phyloP scores from a whole-genome alignment of 2,329 filamentous ascomycete genomes.

The Teratosphaeria pseudoeucalypti region DNA sequence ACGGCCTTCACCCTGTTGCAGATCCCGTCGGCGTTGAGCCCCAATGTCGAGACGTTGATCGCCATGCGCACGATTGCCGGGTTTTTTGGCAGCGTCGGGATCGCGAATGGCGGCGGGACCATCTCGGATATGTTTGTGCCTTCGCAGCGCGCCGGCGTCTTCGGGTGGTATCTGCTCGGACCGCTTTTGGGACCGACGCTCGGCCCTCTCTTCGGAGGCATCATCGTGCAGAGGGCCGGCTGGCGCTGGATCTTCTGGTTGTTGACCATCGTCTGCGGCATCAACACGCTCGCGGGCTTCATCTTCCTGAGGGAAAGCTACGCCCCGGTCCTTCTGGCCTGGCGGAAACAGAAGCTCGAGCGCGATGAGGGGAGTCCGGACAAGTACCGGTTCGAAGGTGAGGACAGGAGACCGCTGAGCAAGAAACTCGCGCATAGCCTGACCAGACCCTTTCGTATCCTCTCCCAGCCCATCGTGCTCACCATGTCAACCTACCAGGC shows the following conservation, averaged over 20 bases:
- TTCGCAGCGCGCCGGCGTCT: slow-evolving; percentile 35
- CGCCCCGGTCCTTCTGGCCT: slow-evolving; percentile 30
- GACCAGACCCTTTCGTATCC: slow-evolving; percentile 32
- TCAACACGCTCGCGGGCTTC: slow-evolving; percentile 33
- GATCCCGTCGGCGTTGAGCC: slow-evolving; percentile 37
- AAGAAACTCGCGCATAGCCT: slow-evolving; percentile 30
- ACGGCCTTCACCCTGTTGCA: slow-evolving; percentile 36
- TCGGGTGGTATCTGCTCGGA: slow-evolving; percentile 37
- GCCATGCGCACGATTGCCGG: slow-evolving; percentile 36
- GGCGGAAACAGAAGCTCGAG: slow-evolving; percentile 27
- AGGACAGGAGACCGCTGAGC: slow-evolving; percentile 30
- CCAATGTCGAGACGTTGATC: slow-evolving; percentile 37
- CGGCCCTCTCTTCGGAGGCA: slow-evolving; percentile 34
- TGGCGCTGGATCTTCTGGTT: slow-evolving; percentile 44
- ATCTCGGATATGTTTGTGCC: slow-evolving; percentile 44
- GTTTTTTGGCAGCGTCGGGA: slow-evolving; percentile 41
- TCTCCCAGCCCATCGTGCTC: slow-evolving; percentile 37
- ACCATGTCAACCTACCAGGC: slow-evolving; percentile 38
- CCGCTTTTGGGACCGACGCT: slow-evolving; percentile 32
- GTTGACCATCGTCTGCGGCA: slow-evolving; percentile 31
- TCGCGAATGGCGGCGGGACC: slow-evolving; percentile 42
- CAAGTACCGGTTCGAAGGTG: slow-evolving; percentile 33
- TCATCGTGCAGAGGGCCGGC: slow-evolving; percentile 34
- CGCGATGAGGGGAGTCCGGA: slow-evolving; percentile 25
- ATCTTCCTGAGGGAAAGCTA: slow-evolving; percentile 38